Base-by-base conservation (phyloP, 2,329 filamentous ascomycete species). In the Drechslerella dactyloides region DNA sequence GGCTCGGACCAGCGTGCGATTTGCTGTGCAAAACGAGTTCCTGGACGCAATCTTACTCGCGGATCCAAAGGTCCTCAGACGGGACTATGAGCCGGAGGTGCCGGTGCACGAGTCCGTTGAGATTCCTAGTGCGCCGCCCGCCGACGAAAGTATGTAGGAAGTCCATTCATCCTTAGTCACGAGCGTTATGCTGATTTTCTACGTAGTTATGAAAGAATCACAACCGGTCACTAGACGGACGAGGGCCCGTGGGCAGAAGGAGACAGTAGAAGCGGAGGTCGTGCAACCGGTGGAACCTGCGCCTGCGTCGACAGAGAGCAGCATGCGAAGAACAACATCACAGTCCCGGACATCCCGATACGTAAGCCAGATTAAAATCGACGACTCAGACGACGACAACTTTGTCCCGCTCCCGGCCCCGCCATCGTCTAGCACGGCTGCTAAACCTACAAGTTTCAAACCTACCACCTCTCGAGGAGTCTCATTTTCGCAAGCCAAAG, bases 1-100 rank as follows among this genome's bases (percentile, higher is more conserved):
- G 30, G 57, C 51, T 11, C 83, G 86, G 51, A 84, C 96, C 11
- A 89, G 92, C 72, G 92, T 96, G 78, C 86, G 91, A 2, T 87
- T 92, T 1, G 88, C 97, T 59, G 87, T 93, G 75, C 92, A 97
- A 77, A 92, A 89, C 66, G 93, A 97, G 76, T 96, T 99, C 73
- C 83, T 99, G 1, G 91, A 96, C 78, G 90, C 90, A 0, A 94
- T 99, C 51, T 81, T 97, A 27, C 87, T 83, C n/a, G 89, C 89
- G 56, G 89, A 97, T 80, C 86, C 91, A 5, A 86, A 85, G 69
- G 84, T 85, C 48, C 82, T 97, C 19, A 87, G 90, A 66, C 85
- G 87, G 40, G 84, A 87, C 4, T 83, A 96, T 1, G 84, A 89
- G 74, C 80, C 56, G 0, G 61, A 58, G 24, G 24, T 56, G 10